Base-by-base conservation (phyloP, 169 alveolate genomes). In the Plasmodium blacklocki region DNA sequence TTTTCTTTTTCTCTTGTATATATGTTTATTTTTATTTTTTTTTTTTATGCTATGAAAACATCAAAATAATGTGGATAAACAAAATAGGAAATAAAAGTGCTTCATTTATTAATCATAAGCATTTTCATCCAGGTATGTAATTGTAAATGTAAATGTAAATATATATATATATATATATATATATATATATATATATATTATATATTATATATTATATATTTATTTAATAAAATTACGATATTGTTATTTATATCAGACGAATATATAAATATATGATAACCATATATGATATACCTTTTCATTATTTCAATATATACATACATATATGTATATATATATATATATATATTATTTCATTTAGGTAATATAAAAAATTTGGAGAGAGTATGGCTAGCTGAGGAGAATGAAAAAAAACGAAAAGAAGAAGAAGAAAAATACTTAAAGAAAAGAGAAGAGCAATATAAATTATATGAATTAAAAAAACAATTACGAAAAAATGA, bases 371-470 rank as follows among this genome's bases (percentile, higher is more conserved):
- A 95, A 62, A 97, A 98, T 93, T 95, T 97, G 78, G 99, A 97
- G 80, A 96, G 96, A 88, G 99, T 97, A 14, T 98, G 99, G 99
- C 93, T 96, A 39, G 99, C 99, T 19, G 99, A 98, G 88, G 97
- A 98, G 92, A 97, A 97, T 76, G 97, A 95, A 88, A 94, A 95
- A 88, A 98, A 96, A 45, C 97, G 94, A 70, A 97, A 96, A 73
- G 93, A 94, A 89, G 95, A 96, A 88, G 97, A 96, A 87, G 94
- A 95, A 76, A 99, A 97, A 93, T 96, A 96, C 88, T 89, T 94
- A 43, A 98, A 98, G 94, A 97, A 96, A 88, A 96, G 98, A 64
- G 98, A 96, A 86, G 99, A 98, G 93, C 99, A 98, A 92, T 93
- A 94, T 76, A 97, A 97, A 76, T 94, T 97, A 39, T 97, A 97